phyloP scores from a whole-genome alignment of 306 rosid genomes.

The Ormosia emarginata region DNA sequence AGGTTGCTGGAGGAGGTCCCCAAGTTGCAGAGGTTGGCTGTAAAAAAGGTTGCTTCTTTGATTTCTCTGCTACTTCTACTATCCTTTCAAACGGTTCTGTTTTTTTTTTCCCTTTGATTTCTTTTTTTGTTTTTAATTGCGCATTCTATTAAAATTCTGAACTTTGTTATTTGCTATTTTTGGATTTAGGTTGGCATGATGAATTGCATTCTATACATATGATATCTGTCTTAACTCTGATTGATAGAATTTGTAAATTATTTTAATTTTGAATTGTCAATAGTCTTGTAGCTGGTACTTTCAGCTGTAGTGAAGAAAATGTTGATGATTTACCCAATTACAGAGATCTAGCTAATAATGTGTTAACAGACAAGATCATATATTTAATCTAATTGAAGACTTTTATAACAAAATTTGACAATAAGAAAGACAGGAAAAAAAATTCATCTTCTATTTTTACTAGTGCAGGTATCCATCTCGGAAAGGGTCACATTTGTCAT shows the following conservation, averaged over 20 bases:
- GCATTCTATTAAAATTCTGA: neutral
- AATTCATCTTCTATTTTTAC: neutral
- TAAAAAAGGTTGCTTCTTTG: slow-evolving; percentile 62
- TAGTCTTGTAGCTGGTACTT: neutral
- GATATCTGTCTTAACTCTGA: neutral
- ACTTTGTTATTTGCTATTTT: neutral
- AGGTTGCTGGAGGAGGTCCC: slow-evolving; percentile 92
- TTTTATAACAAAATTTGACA: neutral
- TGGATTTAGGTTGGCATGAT: neutral
- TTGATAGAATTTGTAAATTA: neutral
- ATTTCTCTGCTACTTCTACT: neutral
- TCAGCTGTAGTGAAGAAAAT: neutral
- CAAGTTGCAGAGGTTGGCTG: slow-evolving; percentile 87
- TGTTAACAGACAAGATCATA: neutral
- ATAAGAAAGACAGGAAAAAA: neutral
- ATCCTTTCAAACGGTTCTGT: neutral
- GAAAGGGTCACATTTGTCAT: neutral
- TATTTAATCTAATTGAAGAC: neutral
- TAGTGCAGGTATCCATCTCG: neutral
- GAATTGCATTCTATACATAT: too few relatives aligned
- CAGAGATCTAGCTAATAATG: neutral
- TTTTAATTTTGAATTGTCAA: neutral
- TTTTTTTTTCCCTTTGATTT: neutral
- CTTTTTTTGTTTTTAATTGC: neutral
- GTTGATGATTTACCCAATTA: neutral